Evolutionary conservation across 495 filamentous ascomycete genomes (phyloP).

Genomic region (Penicillium arizonense): DNA sequence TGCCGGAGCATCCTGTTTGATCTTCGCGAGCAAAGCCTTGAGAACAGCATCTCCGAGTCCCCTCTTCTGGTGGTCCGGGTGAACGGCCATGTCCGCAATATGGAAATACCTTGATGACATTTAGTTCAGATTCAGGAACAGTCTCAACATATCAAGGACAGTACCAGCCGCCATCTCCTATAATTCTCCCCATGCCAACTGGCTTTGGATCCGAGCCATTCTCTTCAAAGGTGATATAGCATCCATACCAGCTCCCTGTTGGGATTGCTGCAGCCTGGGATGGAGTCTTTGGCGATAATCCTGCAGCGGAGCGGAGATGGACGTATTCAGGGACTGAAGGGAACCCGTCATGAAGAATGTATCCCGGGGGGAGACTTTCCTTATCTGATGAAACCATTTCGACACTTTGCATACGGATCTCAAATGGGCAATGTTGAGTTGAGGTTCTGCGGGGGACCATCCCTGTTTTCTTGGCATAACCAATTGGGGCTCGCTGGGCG

Average conservation of each 20-base stretch:
- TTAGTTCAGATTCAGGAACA: background rate
- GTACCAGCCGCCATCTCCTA: constrained; percentile 50
- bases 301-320: constrained; percentile 34
- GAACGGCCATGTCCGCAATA: constrained; percentile 52
- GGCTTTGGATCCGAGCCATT: constrained; percentile 1
- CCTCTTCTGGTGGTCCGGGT: constrained; percentile 46
- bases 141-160: background rate
- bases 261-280: constrained; percentile 33
- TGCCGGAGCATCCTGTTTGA: constrained; percentile 35
- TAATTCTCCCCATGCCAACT: constrained; percentile 52
- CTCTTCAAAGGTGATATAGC: constrained; percentile 34
- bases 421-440: too few species aligned
- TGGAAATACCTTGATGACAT: constrained; percentile 35
- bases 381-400: background rate
- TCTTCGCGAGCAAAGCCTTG: constrained; percentile 37
- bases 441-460: too few species aligned
- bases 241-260: constrained; percentile 42
- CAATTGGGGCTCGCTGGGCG: too few species aligned
- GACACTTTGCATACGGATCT: background rate
- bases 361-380: constrained; percentile 26
- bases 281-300: constrained; percentile 35
- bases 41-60: constrained; percentile 49
- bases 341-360: constrained; percentile 32
- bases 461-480: too few species aligned
- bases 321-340: constrained; percentile 36